Conservation (phyloP, 1,284 basidiomycete genomes). For the Amylostereum areolatum region DNA sequence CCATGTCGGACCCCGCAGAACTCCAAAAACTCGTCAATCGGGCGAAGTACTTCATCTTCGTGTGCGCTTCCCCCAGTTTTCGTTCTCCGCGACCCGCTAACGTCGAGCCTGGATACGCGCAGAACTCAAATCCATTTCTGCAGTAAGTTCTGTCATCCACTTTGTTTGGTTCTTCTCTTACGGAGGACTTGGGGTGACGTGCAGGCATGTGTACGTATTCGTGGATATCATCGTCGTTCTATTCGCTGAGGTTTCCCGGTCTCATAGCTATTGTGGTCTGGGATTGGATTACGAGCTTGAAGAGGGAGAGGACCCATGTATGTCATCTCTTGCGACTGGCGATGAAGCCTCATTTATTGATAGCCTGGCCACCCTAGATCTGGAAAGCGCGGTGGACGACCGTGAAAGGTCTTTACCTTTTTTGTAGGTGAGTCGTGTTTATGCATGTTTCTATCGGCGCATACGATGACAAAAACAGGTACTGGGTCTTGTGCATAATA, state of each 20-base stretch:
- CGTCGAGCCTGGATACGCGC: not conserved
- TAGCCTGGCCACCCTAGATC: constrained; percentile 35
- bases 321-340: constrained; percentile 17
- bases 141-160: constrained; percentile 42
- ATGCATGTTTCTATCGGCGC: not conserved
- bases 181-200: not conserved
- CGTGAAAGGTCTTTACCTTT: constrained; percentile 72
- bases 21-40: no score
- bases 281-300: constrained; percentile 75
- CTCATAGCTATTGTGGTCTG: constrained; percentile 64
- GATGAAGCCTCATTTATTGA: constrained; percentile 8
- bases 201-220: constrained; percentile 66
- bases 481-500: constrained; percentile 72
- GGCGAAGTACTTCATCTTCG: constrained; percentile 38
- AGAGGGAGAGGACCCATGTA: constrained; percentile 70
- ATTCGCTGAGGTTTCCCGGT: constrained; percentile 13
- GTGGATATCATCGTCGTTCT: constrained; percentile 14
- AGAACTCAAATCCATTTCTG: constrained; percentile 78
- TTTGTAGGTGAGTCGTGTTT: constrained; percentile 56
- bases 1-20: no score
- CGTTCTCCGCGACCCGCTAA: constrained; percentile 8
- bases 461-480: constrained; percentile 33
- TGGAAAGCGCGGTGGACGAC: constrained; percentile 79
- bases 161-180: constrained; percentile 7
- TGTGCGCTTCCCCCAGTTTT: constrained; percentile 30